Base-by-base conservation (phyloP, 768 basidiomycete species). In the Amanita molliuscula region DNA sequence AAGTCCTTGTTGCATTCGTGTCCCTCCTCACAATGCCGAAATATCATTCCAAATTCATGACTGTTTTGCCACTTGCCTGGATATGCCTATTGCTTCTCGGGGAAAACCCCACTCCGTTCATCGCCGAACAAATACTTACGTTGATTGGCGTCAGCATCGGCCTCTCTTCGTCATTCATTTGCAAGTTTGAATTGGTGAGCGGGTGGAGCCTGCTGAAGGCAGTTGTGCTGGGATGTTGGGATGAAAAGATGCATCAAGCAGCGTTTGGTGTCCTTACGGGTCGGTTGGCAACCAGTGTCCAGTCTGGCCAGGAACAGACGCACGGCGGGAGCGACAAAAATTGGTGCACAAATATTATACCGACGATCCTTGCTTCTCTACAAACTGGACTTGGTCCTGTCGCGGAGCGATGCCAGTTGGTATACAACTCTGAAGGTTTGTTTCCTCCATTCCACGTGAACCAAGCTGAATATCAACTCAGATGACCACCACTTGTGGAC, bases 181-280 rank as follows among this genome's bases (percentile, higher is more conserved):
- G 84, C 49, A 91, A 88, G 57, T 91, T 95, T 56, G 92, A 94
- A 61, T 68, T 86, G 1, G 81, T 88, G 33, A 83, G 82, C 47
- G 93, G 93, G 7, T 95, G 91, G 85, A 80, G 72, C 41, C 71
- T 85, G 2, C 61, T 95, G 31, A 84, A 81, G 60, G 73, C 72
- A 3, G 75, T 84, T 23, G 58, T 94, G 16, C 86, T 89, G 0
- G 57, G 62, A 18, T 68, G 72, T 40, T 95, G 93, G 93, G 74
- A 84, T 55, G 61, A 66, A 6, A 69, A 63, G 15, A 80, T 93
- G 11, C 83, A 89, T 52, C 70, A 70, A 21, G 77, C 78, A 18
- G 78, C 82, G 9, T 81, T 91, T 54, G 79, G 84, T 52, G 62
- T 92, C 2, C 66, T 94, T 13, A 60, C 88, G 3, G 86, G 83